Conservation (phyloP, 1,284 basidiomycete species). For the Trichosporon ovoides region DNA sequence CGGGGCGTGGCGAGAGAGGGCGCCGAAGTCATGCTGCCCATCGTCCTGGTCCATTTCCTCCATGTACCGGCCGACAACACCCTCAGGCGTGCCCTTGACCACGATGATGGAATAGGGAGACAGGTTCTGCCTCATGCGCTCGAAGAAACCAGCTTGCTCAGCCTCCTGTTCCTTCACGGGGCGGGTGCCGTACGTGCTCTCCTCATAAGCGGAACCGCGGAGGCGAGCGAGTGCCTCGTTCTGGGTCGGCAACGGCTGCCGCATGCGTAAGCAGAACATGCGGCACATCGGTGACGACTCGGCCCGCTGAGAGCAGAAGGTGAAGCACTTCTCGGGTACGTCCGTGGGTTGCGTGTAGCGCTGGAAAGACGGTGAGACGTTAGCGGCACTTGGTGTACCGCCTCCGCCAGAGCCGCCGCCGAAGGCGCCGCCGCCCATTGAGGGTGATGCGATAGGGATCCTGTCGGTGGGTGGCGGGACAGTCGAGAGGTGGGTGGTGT, state of each 20-base stretch:
- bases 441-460: neutral
- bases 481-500: neutral
- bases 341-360: neutral
- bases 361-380: neutral
- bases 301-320: conserved; percentile 37
- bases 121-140: conserved; percentile 22
- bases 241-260: conserved; percentile 20
- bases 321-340: conserved; percentile 38
- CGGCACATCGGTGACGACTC: conserved; percentile 32
- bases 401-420: neutral
- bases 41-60: conserved; percentile 45
- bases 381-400: no score
- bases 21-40: conserved; percentile 39
- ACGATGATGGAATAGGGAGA: conserved; percentile 40
- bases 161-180: neutral
- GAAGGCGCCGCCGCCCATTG: neutral
- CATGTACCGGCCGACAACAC: conserved; percentile 44
- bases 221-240: conserved; percentile 29
- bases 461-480: neutral
- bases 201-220: conserved; percentile 14
- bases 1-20: conserved; percentile 25
- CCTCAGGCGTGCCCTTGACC: conserved; percentile 38
- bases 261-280: conserved; percentile 39
- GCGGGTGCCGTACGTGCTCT: neutral
- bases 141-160: conserved; percentile 22